Base-by-base conservation (phyloP, 179 eudicot species). In the Amaranthus tricolor region DNA sequence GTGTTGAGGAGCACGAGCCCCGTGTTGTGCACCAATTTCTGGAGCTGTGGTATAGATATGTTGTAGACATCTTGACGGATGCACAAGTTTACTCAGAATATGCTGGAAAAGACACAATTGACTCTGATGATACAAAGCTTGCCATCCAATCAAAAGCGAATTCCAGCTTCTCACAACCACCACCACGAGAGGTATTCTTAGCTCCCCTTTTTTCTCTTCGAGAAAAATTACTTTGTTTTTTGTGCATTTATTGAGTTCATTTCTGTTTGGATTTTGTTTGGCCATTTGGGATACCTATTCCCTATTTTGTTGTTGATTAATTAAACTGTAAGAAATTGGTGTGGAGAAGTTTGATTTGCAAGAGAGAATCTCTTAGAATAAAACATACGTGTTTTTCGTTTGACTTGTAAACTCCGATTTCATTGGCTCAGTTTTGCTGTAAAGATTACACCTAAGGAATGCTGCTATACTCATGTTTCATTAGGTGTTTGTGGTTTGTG, bases 71-170 rank as follows among this genome's bases (percentile, higher is more conserved):
- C 24, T 75, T 95, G 75, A 80, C 91, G 0, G 99, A 95, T 84
- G 90, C 97, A 66, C 99, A 95, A 77, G 98, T 95, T 58, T 95
- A 95, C 84, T 87, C 99, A 0, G 98, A 95, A 80, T 97, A 95
- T 83, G 99, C 96, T 55, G 90, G 89, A 12, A 93, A 93, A 79
- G 48, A 83, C 60, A 74, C 84, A 16, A 88, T 93, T 52, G 99
- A 95, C 78, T 81, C 83, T 13, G 98, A 95, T 72, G 99, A 93
- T 84, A 79, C 93, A 48, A 91, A 91, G 84, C 96, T 95, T 56
- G 97, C 98, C 0, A 89, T 95, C 73, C 99, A 93, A 74, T 89
- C 98, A 2, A 89, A 93, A 86, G 91, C 85, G 76, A 89, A 89
- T 73, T 91, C 85, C 72, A 95, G 94, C 83, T 95, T 93, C 88